Percentiles rank a stretch among this genome's conserved stretches.
Conservation (phyloP, 306 rosid species). For the Lithocarpus polystachyus region DNA sequence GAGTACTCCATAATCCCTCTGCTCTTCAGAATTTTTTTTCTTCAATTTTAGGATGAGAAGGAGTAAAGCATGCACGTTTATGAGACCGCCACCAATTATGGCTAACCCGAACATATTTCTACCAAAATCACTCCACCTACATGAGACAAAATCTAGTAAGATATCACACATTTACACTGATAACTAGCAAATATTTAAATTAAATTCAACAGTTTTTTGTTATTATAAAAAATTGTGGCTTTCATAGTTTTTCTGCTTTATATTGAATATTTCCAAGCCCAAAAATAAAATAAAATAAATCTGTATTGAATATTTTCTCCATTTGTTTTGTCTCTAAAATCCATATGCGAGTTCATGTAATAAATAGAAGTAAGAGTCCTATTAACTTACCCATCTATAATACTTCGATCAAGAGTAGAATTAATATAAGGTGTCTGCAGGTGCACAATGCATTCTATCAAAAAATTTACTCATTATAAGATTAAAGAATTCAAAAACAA, state of each 20-base stretch:
- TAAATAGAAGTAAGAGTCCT: not conserved
- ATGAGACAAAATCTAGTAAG: too few relatives aligned
- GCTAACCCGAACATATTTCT: constrained; percentile 84
- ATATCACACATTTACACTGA: too few relatives aligned
- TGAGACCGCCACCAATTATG: constrained; percentile 55
- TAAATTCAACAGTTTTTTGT: too few relatives aligned
- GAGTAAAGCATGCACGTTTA: constrained; percentile 50
- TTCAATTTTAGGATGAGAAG: constrained; percentile 54
- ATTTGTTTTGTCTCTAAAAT: not conserved
- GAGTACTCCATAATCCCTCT: constrained; percentile 59
- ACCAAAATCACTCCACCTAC: constrained; percentile 70
- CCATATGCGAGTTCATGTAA: constrained; percentile 1
- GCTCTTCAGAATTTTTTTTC: constrained; percentile 32
- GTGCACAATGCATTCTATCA: constrained; percentile 2
- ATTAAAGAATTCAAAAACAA: not conserved
- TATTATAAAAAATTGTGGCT: not conserved
- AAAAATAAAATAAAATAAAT: not conserved
- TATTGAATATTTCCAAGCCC: too few relatives aligned
- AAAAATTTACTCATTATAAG: not conserved
- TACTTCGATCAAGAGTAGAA: constrained; percentile 37
- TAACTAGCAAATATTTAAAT: too few relatives aligned
- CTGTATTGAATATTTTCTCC: not conserved
- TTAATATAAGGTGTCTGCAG: constrained; percentile 62
- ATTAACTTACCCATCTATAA: constrained; percentile 48
- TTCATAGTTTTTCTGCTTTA: not conserved